Evolutionary conservation across 805 yeast species (phyloP).

Genomic region (Candida dendrica): DNA sequence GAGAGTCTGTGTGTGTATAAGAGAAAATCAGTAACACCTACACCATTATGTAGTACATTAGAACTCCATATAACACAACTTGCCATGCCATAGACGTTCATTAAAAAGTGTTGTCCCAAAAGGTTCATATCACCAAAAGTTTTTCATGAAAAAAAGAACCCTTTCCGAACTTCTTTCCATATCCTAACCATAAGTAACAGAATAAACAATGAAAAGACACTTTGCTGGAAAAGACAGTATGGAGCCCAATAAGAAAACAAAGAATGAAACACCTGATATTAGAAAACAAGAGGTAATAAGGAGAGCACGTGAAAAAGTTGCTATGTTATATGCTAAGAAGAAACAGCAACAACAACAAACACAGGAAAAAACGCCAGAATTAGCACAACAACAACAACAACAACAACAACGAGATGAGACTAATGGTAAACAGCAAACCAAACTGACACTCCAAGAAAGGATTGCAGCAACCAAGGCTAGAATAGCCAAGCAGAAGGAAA

Average conservation of each 20-base stretch:
- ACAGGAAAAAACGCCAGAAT: no score
- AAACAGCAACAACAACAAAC: constrained; percentile 3
- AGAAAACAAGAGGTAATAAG: not conserved
- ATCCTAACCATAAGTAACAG: not conserved
- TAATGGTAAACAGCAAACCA: not conserved
- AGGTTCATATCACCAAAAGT: not conserved
- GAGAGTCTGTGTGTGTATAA: no score
- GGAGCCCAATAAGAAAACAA: constrained; percentile 2
- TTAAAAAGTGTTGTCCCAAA: no score
- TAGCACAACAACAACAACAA: not conserved
- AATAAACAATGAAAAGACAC: not conserved
- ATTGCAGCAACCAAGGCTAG: constrained; percentile 1
- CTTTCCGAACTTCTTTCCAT: not conserved
- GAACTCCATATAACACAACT: no score
- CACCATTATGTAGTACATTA: no score
- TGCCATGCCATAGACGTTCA: no score
- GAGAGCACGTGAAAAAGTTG: not conserved
- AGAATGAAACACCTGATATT: not conserved
- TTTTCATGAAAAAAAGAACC: not conserved
- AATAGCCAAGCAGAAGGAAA: not conserved
- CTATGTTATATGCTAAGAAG: not conserved
- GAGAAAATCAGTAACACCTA: no score
- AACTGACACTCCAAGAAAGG: not conserved
- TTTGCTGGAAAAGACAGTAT: not conserved
- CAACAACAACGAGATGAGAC: not conserved